Conservation (phyloP, 441 rosid species). For the Dalechampia spathulata region DNA sequence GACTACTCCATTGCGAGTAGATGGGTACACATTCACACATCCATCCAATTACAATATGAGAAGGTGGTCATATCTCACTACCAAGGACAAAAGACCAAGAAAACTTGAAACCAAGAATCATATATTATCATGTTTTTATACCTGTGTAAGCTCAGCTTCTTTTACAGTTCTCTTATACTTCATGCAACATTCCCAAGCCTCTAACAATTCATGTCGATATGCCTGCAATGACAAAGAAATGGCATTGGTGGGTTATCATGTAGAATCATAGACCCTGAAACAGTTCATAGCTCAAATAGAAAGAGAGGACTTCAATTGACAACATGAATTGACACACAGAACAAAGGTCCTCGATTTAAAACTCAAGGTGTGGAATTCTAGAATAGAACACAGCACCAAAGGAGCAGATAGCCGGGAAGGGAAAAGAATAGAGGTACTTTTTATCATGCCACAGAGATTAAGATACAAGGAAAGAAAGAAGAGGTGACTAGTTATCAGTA, state of each 20-base stretch:
- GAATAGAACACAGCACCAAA: background rate
- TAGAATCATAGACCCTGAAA: background rate
- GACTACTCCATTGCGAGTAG: background rate
- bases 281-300: conserved; percentile 2
- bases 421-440: background rate
- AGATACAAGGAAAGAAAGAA: background rate
- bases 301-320: background rate
- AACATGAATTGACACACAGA: background rate
- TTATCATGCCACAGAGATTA: background rate
- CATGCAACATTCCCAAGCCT: conserved; percentile 93
- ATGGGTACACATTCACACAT: background rate
- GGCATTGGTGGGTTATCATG: background rate
- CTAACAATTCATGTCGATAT: conserved; percentile 83
- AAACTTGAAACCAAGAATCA: conserved; percentile 1
- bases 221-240: conserved; percentile 46
- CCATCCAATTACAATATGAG: no score
- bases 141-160: conserved; percentile 99
- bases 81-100: background rate
- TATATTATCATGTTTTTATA: conserved; percentile 8
- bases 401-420: background rate
- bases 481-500: background rate
- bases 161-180: conserved; percentile 85
- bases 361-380: background rate
- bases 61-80: background rate
- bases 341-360: background rate